phyloP scores from a whole-genome alignment of 1,139 yeast species.

The Pichia sp. region DNA sequence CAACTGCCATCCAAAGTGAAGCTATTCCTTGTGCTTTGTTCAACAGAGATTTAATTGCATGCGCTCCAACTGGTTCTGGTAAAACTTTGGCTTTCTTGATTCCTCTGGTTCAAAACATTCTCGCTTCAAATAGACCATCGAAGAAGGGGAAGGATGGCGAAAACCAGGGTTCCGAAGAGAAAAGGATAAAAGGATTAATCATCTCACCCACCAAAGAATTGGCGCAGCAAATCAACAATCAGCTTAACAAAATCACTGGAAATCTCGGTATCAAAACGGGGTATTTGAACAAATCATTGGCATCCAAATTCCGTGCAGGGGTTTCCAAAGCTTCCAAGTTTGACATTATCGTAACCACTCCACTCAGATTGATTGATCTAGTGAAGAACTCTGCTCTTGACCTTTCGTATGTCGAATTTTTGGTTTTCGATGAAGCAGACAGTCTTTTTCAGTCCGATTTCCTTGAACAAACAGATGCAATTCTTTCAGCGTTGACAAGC shows the following conservation, averaged over 20 bases:
- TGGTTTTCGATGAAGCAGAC: slow-evolving; percentile 94
- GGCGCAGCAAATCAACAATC: slow-evolving; percentile 78
- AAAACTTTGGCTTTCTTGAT: slow-evolving; percentile 88
- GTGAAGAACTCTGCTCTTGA: slow-evolving; percentile 58
- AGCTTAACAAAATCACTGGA: slow-evolving; percentile 55
- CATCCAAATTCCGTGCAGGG: slow-evolving; percentile 60
- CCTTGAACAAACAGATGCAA: slow-evolving; percentile 85
- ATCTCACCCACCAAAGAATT: slow-evolving; percentile 92
- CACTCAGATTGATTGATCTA: slow-evolving; percentile 78
- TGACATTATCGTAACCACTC: slow-evolving; percentile 83
- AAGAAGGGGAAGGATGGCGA: slow-evolving; percentile 12
- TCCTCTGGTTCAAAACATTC: slow-evolving; percentile 65
- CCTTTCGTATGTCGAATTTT: slow-evolving; percentile 60
- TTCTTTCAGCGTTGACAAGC: slow-evolving; percentile 64
- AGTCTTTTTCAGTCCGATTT: slow-evolving; percentile 86
- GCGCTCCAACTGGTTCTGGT: slow-evolving; percentile 98
- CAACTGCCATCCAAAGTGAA: slow-evolving; percentile 87
- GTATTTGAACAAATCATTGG: slow-evolving; percentile 69
- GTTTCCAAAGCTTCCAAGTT: slow-evolving; percentile 57
- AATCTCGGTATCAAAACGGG: slow-evolving; percentile 58
- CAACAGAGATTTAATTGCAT: slow-evolving; percentile 37
- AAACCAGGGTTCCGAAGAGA: slow-evolving; percentile 16
- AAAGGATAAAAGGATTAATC: slow-evolving; percentile 68
- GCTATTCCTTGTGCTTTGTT: slow-evolving; percentile 38
- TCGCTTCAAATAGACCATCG: slow-evolving; percentile 22